phyloP scores from a whole-genome alignment of 2,329 filamentous ascomycete genomes.

The Colletotrichum camelliae region DNA sequence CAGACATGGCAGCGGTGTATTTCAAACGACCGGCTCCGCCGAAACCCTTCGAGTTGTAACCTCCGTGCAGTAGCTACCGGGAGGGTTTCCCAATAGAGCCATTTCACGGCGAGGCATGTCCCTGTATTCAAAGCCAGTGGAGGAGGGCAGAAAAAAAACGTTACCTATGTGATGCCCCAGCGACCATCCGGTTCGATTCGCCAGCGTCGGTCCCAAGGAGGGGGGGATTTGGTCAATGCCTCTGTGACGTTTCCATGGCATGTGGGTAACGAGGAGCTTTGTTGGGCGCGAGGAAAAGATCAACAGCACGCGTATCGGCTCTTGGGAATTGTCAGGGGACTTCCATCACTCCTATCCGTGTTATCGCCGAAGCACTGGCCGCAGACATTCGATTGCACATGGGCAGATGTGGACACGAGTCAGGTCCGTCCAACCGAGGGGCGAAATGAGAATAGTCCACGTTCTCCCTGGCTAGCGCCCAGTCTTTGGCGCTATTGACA shows the following conservation, averaged over 20 bases:
- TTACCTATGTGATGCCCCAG: background rate
- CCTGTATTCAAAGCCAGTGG: background rate
- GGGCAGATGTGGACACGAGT: background rate
- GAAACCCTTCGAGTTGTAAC: background rate
- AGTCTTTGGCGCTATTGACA: background rate
- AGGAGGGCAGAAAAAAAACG: background rate
- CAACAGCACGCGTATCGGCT: background rate
- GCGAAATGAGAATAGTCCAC: background rate
- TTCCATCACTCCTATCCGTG: background rate
- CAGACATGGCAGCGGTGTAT: slow-evolving; percentile 1
- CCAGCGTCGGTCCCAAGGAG: background rate
- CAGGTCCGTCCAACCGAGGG: background rate
- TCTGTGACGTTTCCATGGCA: background rate
- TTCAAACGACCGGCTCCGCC: slow-evolving; percentile 1
- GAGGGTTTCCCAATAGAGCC: background rate
- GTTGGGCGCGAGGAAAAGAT: background rate
- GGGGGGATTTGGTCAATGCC: background rate
- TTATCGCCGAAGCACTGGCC: slow-evolving; percentile 1
- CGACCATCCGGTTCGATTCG: background rate
- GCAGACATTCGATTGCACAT: background rate
- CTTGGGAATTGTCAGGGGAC: background rate
- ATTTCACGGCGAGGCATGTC: background rate
- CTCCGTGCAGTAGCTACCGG: background rate
- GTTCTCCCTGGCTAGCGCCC: background rate
- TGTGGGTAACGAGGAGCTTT: background rate